A percentile compares a stretch with the other conserved stretches of the same genome.
These are phyloP conservation scores for Malus sylvestris DNA, from an alignment of 306 rosid genomes.

Conservation along the genomic window DNA sequence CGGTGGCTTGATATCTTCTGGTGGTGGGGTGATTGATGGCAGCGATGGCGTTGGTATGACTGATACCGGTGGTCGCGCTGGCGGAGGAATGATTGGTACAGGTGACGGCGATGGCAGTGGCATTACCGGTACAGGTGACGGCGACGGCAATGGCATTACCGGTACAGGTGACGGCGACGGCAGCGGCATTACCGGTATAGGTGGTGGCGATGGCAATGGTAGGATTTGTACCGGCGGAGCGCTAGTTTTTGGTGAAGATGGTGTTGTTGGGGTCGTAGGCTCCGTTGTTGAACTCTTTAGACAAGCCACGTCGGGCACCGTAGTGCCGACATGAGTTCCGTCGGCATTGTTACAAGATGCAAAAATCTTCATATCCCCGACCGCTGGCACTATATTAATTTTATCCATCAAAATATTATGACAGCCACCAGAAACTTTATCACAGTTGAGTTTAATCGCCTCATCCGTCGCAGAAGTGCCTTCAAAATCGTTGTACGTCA, in stretches of 20 bases:
- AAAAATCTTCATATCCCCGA: not conserved
- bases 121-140: no score
- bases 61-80: not conserved
- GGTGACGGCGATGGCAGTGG: no score
- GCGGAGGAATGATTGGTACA: no score
- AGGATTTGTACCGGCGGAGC: no score
- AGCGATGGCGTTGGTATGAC: not conserved
- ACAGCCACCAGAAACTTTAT: constrained; percentile 3
- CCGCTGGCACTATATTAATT: not conserved
- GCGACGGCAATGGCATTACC: no score
- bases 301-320: not conserved
- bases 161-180: not conserved
- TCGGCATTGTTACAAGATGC: constrained; percentile 13
- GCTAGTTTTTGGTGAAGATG: no score
- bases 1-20: no score
- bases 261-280: no score
- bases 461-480: constrained; percentile 21
- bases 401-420: constrained; percentile 6
- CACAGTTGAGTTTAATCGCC: constrained; percentile 18
- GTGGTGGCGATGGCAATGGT: not conserved
- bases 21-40: no score
- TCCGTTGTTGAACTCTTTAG: not conserved
- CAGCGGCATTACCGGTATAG: not conserved
- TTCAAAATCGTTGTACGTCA: constrained; percentile 3
- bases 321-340: not conserved